Evolutionary conservation across 768 basidiomycete species (phyloP).

Genomic region (Rhodosporidiobolus sp.): DNA sequence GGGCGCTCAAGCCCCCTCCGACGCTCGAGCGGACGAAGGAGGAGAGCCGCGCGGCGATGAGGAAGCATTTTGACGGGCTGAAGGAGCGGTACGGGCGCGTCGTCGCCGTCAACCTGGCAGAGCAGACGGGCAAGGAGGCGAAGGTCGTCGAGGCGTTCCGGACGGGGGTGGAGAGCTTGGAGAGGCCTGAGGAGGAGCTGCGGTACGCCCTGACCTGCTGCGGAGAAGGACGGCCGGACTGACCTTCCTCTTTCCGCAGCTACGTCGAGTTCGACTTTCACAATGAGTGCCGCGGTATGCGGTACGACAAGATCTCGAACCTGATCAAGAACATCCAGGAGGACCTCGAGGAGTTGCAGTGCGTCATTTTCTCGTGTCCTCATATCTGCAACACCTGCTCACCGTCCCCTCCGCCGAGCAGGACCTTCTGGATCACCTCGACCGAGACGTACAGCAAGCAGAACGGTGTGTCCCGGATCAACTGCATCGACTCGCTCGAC

Average conservation of each 20-base stretch:
- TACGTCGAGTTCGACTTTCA: constrained; percentile 35
- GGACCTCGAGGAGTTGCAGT: constrained; percentile 39
- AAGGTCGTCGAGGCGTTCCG: constrained; percentile 73
- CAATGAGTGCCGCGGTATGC: constrained; percentile 74
- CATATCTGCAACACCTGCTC: not conserved
- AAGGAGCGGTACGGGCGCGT: constrained; percentile 48
- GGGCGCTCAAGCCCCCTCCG: constrained; percentile 43
- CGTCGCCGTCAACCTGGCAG: constrained; percentile 85
- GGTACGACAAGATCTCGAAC: constrained; percentile 40
- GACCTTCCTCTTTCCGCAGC: too few relatives aligned
- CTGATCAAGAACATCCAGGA: constrained; percentile 31
- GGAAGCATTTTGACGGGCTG: constrained; percentile 40
- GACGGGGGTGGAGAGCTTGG: constrained; percentile 61
- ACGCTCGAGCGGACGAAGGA: constrained; percentile 41
- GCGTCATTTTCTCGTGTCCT: not conserved
- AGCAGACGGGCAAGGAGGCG: constrained; percentile 83
- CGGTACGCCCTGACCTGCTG: constrained; percentile 42
- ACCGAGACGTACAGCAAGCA: constrained; percentile 30
- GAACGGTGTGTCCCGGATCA: constrained; percentile 34
- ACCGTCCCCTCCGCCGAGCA: constrained; percentile 16
- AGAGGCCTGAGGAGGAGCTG: constrained; percentile 47
- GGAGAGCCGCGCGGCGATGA: constrained; percentile 35
- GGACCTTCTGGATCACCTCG: constrained; percentile 40
- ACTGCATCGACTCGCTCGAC: constrained; percentile 44
- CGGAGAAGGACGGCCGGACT: too few relatives aligned